These are phyloP conservation scores for Penicillium sp. DNA, from an alignment of 2,329 filamentous ascomycete species.

Conservation along the genomic window DNA sequence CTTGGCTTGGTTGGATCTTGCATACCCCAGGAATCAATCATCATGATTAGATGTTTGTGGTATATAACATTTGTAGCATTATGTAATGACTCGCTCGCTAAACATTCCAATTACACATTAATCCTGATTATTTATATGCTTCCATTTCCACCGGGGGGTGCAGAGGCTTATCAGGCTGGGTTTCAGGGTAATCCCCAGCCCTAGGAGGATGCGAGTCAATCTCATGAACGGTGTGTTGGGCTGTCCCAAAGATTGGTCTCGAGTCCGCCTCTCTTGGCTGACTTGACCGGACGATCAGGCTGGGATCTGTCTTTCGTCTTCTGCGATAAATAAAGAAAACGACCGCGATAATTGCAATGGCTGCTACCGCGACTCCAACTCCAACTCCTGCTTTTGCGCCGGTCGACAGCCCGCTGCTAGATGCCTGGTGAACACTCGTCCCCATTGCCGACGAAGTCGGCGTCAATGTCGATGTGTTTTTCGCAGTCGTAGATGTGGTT, in stretches of 20 bases:
- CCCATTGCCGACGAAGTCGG: too few species aligned
- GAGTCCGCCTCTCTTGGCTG: background rate
- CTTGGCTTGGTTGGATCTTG: conserved; percentile 1
- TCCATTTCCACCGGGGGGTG: background rate
- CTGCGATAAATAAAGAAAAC: background rate
- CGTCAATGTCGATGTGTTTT: background rate
- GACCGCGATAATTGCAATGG: background rate
- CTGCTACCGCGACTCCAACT: conserved; percentile 1
- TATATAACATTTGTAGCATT: too few species aligned
- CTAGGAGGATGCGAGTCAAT: background rate
- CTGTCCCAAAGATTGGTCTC: background rate
- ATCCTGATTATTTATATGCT: background rate
- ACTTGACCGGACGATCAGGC: background rate
- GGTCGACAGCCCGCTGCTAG: background rate
- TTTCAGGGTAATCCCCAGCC: background rate
- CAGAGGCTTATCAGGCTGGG: background rate
- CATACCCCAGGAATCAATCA: too few species aligned
- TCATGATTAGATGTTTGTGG: too few species aligned
- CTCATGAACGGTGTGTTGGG: background rate
- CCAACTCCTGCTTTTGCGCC: conserved; percentile 9
- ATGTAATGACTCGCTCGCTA: background rate
- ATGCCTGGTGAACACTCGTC: background rate
- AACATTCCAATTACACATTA: background rate
- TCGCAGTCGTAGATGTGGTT: background rate
- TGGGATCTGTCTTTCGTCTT: background rate